A percentile compares a stretch with the other conserved stretches of the same genome.
Evolutionary conservation across 148 eudicot species (phyloP).

Genomic region (Spergularia marina): DNA sequence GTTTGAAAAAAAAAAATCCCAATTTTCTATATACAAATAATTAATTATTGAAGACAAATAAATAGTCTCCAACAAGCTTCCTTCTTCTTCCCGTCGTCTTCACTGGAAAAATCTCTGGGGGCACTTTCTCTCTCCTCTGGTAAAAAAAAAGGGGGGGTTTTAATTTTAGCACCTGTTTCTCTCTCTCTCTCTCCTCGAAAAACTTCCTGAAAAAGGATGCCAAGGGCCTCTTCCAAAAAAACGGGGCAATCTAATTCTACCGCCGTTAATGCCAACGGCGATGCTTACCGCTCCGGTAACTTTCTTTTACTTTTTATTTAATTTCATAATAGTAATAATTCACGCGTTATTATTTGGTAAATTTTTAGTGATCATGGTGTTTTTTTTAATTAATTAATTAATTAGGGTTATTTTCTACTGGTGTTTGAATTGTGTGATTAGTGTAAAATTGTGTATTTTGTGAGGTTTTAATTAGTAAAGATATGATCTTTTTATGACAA

Average conservation of each 20-base stretch:
- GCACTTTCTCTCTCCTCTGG: neutral
- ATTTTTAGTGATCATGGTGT: neutral
- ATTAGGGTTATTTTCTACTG: neutral
- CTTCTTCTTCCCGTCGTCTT: neutral
- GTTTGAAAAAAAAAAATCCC: too few species aligned
- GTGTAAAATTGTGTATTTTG: too few species aligned
- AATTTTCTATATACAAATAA: too few species aligned
- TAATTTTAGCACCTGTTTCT: neutral
- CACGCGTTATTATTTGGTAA: neutral
- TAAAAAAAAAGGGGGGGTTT: constrained; percentile 1
- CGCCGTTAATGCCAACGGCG: constrained; percentile 38
- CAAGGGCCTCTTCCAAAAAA: constrained; percentile 43
- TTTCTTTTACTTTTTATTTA: too few species aligned
- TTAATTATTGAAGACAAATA: too few species aligned
- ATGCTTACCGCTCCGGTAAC: constrained; percentile 39
- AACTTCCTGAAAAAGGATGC: constrained; percentile 28
- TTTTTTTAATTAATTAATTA: neutral
- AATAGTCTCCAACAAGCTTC: too few species aligned
- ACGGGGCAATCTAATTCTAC: constrained; percentile 52
- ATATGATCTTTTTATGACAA: too few species aligned
- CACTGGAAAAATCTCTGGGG: neutral
- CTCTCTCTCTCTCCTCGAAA: neutral
- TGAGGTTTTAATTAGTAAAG: too few species aligned
- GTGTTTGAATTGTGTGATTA: too few species aligned
- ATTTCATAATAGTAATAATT: neutral